phyloP scores from a whole-genome alignment of 1,139 yeast genomes.

The Insectozyma bohioensis region DNA sequence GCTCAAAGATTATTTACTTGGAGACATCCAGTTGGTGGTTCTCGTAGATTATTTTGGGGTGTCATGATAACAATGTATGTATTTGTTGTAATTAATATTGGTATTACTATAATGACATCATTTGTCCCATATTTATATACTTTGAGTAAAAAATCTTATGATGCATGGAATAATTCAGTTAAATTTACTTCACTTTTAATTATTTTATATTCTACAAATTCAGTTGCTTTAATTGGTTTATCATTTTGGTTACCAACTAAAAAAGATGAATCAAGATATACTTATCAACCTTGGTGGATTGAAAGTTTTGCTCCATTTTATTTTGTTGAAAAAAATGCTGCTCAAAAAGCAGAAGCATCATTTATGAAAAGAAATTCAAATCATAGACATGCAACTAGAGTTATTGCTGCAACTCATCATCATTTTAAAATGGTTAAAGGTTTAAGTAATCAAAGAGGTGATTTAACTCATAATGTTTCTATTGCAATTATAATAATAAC shows the following conservation, averaged over 20 bases:
- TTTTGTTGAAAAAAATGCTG: conserved; percentile 50
- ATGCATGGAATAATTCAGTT: too few relatives aligned
- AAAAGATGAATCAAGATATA: conserved; percentile 50
- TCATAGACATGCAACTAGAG: conserved; percentile 50
- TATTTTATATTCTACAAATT: conserved; percentile 35
- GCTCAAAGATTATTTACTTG: conserved; percentile 47
- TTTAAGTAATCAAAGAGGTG: conserved; percentile 42
- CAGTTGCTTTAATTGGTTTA: conserved; percentile 47
- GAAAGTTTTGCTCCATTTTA: conserved; percentile 58
- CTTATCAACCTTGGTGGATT: conserved; percentile 81
- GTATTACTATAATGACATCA: conserved; percentile 34
- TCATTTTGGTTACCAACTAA: conserved; percentile 58
- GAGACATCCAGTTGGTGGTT: conserved; percentile 52
- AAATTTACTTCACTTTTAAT: conserved; percentile 32
- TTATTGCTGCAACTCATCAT: conserved; percentile 46
- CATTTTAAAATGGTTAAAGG: conserved; percentile 44
- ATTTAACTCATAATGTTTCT: conserved; percentile 47
- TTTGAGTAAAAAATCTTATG: conserved; percentile 22
- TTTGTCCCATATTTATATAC: conserved; percentile 35
- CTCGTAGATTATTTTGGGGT: conserved; percentile 35
- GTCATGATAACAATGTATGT: conserved; percentile 33
- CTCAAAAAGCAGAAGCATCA: conserved; percentile 45
- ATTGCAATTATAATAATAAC: conserved; percentile 51
- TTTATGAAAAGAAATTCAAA: conserved; percentile 49
- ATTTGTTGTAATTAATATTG: conserved; percentile 31